Evolutionary conservation across 2,329 filamentous ascomycete genomes (phyloP).

Genomic region (Eutypella sp.): DNA sequence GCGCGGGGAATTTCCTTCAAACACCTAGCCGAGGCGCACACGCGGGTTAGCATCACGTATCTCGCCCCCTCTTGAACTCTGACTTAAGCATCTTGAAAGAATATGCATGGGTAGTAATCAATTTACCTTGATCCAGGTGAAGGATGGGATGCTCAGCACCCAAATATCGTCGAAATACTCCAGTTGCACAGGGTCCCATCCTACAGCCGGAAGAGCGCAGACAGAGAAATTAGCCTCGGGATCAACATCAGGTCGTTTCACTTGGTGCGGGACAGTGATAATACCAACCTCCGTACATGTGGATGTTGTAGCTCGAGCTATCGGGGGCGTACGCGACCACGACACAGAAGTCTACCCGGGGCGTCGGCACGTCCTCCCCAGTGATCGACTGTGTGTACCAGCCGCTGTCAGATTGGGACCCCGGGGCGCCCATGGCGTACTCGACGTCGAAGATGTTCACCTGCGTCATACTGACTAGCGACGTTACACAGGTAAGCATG

Average conservation of each 20-base stretch:
- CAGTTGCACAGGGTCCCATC: constrained; percentile 20
- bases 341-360: constrained; percentile 40
- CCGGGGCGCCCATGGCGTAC: constrained; percentile 20
- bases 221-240: no score
- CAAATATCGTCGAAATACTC: constrained; percentile 36
- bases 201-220: not conserved
- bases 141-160: constrained; percentile 40
- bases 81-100: no score
- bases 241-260: no score
- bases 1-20: constrained; percentile 29
- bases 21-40: constrained; percentile 24
- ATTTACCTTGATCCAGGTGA: constrained; percentile 33
- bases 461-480: constrained; percentile 22
- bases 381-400: constrained; percentile 39
- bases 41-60: no score
- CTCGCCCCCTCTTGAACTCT: no score
- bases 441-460: constrained; percentile 37
- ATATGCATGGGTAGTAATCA: not conserved
- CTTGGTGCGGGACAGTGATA: no score
- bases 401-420: constrained; percentile 22
- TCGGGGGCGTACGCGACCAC: constrained; percentile 36
- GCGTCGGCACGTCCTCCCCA: constrained; percentile 33
- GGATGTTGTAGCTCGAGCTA: constrained; percentile 42
- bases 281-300: constrained; percentile 42
- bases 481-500: no score